Base-by-base conservation (phyloP, 352 stramenopile species). In the Pythium apleroticum region DNA sequence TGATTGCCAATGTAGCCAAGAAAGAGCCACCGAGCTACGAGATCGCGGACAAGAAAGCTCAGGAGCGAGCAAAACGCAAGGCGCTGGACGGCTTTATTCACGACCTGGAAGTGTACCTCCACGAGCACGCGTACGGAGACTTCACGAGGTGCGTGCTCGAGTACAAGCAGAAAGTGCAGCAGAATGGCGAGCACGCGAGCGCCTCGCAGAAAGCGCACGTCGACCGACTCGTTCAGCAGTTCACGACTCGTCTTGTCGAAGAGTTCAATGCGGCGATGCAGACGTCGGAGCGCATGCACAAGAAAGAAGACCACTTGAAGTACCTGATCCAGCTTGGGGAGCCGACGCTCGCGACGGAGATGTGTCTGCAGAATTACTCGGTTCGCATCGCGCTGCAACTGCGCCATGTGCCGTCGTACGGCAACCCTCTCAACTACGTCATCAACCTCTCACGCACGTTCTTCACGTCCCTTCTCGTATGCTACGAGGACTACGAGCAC, bases 301-400 rank as follows among this genome's bases (percentile, higher is more conserved):
- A 90, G 68, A 91, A 90, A 49, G 86, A 93, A 43, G 75, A 83
- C n/a, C 82, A 95, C 46, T 57, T 95, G 1, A 72, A 78, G 22
- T 89, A 88, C 43, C 67, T 93, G 52, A 91, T 95, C 57, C 73
- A 88, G 33, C 69, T 95, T 28, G 84, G 78, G 9, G 73, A 93
- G 37, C 81, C 84, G 7, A 63, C 81, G 6, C 52, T 91, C 2
- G 86, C 84, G 12, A 90, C 86, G 0, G 75, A 93, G 49, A 91
- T 95, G 80, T 95, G 86, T 62, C 66, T 95, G 28, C 76, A 91
- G 49, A 91, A 90, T 65, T 95, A 95, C 60, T 88, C 82, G 3
- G 81, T 89, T 28, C 82, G 80, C 33, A 91, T 95, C 19, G 83
- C 82, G 1, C 62, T 91, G 27, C 84, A 95, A 49, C 69, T 95